Percentiles rank a stretch among this genome's conserved stretches.
These are phyloP conservation scores for Chrysosphaeria jannelii DNA, from an alignment of 2,329 filamentous ascomycete genomes.

Conservation along the genomic window DNA sequence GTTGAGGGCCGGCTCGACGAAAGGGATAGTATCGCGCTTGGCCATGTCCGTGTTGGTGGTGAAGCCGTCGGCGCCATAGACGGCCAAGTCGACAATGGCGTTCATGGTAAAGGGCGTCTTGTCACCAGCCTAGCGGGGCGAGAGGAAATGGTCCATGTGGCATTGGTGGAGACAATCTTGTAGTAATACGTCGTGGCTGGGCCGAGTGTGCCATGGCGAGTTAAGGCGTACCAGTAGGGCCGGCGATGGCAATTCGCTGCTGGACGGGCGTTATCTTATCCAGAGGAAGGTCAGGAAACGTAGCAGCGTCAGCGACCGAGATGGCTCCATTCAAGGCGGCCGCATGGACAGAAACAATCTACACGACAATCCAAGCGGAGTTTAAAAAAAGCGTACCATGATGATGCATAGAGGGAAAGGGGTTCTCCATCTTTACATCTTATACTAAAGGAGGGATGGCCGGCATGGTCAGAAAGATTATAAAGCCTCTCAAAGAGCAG, in stretches of 20 bases:
- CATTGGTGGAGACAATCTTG: constrained; percentile 24
- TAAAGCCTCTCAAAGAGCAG: too few species aligned
- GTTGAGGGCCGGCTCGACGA: constrained; percentile 19
- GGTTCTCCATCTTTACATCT: too few species aligned
- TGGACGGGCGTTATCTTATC: constrained; percentile 22
- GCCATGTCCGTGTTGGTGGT: constrained; percentile 14
- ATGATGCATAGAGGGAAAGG: too few species aligned
- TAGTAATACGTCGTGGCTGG: constrained; percentile 29
- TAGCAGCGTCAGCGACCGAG: constrained; percentile 4
- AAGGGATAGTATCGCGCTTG: constrained; percentile 18
- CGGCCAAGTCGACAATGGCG: constrained; percentile 22
- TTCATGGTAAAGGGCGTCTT: constrained; percentile 20
- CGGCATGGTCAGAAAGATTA: too few species aligned
- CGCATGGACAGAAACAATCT: too few species aligned
- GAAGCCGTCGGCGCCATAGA: constrained; percentile 21
- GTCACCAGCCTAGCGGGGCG: constrained; percentile 21
- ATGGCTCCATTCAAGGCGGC: too few species aligned
- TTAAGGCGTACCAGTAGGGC: too few species aligned
- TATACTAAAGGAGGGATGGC: too few species aligned
- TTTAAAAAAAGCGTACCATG: too few species aligned
- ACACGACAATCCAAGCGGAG: too few species aligned
- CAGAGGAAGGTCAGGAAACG: constrained; percentile 14
- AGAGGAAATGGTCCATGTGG: constrained; percentile 21
- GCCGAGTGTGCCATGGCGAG: constrained; percentile 11
- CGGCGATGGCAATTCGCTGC: constrained; percentile 20